These are phyloP conservation scores for Xylariaceae sp. DNA, from an alignment of 2,329 filamentous ascomycete genomes.

Conservation along the genomic window DNA sequence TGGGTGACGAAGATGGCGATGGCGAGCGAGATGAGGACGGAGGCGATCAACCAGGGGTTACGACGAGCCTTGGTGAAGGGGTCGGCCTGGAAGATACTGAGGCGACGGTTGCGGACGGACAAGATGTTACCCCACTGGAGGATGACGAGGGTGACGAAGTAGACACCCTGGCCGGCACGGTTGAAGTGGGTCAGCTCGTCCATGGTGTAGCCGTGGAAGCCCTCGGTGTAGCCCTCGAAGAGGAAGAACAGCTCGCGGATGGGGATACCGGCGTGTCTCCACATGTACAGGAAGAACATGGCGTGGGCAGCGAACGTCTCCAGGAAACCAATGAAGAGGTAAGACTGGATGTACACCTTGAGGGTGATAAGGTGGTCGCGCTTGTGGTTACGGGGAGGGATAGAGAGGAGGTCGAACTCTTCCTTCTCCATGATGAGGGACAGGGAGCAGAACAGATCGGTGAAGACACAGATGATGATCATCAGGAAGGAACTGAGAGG, in stretches of 20 bases:
- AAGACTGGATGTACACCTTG: constrained; percentile 1
- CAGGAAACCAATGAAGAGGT: not conserved
- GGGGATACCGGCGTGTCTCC: not conserved
- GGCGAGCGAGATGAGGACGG: not conserved
- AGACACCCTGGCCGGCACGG: not conserved
- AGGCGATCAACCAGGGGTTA: not conserved
- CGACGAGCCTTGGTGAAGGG: not conserved
- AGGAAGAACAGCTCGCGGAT: not conserved
- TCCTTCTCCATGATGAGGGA: constrained; percentile 1
- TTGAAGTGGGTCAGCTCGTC: not conserved
- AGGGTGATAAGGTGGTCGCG: not conserved
- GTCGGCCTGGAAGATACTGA: constrained; percentile 1
- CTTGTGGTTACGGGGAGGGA: not conserved
- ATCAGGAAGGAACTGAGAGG: not conserved
- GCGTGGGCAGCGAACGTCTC: not conserved
- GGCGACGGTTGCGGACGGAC: not conserved
- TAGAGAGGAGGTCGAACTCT: not conserved
- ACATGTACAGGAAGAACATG: constrained; percentile 1
- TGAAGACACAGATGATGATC: constrained; percentile 1
- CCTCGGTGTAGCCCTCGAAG: not conserved
- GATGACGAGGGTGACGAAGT: not conserved
- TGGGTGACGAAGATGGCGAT: not conserved
- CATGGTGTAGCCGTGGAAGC: not conserved
- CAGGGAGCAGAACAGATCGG: not conserved
- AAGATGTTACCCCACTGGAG: not conserved